Conservation (phyloP, 768 basidiomycete genomes). For the Scleroderma citrinum region DNA sequence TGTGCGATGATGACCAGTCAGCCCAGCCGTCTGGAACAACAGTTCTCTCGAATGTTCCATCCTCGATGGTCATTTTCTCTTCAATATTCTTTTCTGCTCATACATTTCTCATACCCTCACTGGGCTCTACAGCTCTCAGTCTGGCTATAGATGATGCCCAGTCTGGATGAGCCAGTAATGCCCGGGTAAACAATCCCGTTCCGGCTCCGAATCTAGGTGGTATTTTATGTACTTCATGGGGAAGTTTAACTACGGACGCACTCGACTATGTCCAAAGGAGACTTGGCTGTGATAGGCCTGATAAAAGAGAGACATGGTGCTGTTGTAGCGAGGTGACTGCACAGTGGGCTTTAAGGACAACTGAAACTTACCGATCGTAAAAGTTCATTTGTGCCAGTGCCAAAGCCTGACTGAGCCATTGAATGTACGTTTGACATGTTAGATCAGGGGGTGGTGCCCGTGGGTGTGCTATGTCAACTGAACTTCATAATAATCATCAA, state of each 20-base stretch:
- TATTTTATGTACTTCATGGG: conserved; percentile 1
- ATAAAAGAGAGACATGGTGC: conserved; percentile 55
- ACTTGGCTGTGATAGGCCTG: conserved; percentile 35
- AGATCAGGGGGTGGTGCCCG: too few species aligned
- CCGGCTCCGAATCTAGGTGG: conserved; percentile 67
- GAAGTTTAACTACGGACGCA: conserved; percentile 29
- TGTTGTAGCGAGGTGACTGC: conserved; percentile 29
- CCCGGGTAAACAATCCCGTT: conserved; percentile 86
- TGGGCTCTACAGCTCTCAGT: conserved; percentile 76
- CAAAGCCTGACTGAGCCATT: conserved; percentile 71
- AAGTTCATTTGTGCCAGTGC: conserved; percentile 75
- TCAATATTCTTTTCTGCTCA: conserved; percentile 57
- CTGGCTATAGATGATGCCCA: conserved; percentile 46
- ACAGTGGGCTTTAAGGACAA: neutral
- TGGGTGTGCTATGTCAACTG: too few species aligned
- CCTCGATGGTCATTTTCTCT: conserved; percentile 42
- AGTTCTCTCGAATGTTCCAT: conserved; percentile 66
- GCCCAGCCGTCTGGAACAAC: conserved; percentile 63
- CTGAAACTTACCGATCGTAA: conserved; percentile 54
- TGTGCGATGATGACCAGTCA: conserved; percentile 76
- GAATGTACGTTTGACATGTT: conserved; percentile 46
- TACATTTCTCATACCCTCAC: conserved; percentile 74
- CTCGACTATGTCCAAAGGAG: conserved; percentile 65
- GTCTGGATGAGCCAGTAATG: conserved; percentile 59
- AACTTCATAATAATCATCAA: too few species aligned